Conservation (phyloP, 2,329 filamentous ascomycete species). For the Ilyonectria sp. region DNA sequence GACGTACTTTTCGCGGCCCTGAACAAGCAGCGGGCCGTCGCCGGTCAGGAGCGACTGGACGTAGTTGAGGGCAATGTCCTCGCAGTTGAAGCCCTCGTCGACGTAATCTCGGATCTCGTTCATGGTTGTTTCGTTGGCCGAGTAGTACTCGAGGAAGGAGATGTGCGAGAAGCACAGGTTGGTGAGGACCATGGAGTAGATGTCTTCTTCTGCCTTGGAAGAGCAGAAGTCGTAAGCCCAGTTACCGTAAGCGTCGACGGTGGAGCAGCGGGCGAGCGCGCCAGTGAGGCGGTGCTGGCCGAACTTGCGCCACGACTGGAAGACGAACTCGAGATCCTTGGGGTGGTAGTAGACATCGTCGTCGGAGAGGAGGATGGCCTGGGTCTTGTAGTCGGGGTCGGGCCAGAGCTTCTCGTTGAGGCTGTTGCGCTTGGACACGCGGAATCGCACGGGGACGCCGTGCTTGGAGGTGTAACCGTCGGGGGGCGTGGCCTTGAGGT, state of each 20-base stretch:
- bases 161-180: constrained; percentile 57
- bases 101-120: constrained; percentile 54
- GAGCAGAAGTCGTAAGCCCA: constrained; percentile 54
- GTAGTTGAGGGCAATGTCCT: constrained; percentile 59
- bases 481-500: constrained; percentile 51
- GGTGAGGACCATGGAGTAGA: constrained; percentile 56
- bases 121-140: constrained; percentile 51
- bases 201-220: constrained; percentile 41
- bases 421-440: constrained; percentile 52
- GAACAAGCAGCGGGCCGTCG: constrained; percentile 53
- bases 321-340: constrained; percentile 57
- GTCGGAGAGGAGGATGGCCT: constrained; percentile 58
- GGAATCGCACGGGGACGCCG: constrained; percentile 54
- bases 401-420: constrained; percentile 57
- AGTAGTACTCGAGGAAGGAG: constrained; percentile 57
- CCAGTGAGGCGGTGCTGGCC: constrained; percentile 54
- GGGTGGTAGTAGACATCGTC: constrained; percentile 59
- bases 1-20: constrained; percentile 51
- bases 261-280: constrained; percentile 55
- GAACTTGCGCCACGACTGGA: constrained; percentile 58
- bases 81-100: constrained; percentile 57
- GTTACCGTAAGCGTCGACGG: constrained; percentile 42
- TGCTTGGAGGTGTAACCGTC: constrained; percentile 47
- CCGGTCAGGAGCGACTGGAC: constrained; percentile 53
- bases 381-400: constrained; percentile 54